Base-by-base conservation (phyloP, 1,139 yeast genomes). In the Suhomyces bribrorum region DNA sequence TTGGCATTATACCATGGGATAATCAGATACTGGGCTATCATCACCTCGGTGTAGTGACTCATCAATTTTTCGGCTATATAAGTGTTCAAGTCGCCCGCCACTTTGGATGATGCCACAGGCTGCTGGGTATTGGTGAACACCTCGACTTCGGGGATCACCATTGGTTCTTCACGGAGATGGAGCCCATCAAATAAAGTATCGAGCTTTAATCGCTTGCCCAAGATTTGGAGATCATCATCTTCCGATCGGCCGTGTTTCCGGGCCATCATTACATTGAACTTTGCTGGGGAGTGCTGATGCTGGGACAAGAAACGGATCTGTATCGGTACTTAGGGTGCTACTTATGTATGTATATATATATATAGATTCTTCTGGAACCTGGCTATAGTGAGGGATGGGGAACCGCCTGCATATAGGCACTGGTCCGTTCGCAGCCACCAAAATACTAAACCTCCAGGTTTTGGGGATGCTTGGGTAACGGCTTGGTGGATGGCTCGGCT, bases 41-140 rank as follows among this genome's bases (percentile, higher is more conserved):
- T 45, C 8, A 47, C 46, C n/a, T 46, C 32, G 23, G 50, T 52
- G 48, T 54, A 64, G 26, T 56, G 61, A 27, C 51, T 48, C 32
- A 52, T 50, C 28, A 67, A 47, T 44, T 55, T 61, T 26, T 55
- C 60, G 7, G 64, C 58, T 22, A 67, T 52, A 35, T 51, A 60
- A 3, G 57, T 37, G 44, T 56, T 56, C 30, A 54, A 34, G 29
- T 48, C 25, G 31, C 28, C 9, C 29, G 20, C 7, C 34, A 9
- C 4, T 29, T 26, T n/a, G 38, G 28, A 13, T 20, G 23, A n/a
- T 8, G 23, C 11, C 11, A 20, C 11, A 20, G 23, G 23, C 11
- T 20, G 8, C 23, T n/a, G n/a, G n/a, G 11, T n/a, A 8, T 20
- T 20, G 6, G 23, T 8, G 11, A 20, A 20, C 23, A 20, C 26